phyloP scores from a whole-genome alignment of 2,329 filamentous ascomycete genomes.

The Fusarium verticillioides region DNA sequence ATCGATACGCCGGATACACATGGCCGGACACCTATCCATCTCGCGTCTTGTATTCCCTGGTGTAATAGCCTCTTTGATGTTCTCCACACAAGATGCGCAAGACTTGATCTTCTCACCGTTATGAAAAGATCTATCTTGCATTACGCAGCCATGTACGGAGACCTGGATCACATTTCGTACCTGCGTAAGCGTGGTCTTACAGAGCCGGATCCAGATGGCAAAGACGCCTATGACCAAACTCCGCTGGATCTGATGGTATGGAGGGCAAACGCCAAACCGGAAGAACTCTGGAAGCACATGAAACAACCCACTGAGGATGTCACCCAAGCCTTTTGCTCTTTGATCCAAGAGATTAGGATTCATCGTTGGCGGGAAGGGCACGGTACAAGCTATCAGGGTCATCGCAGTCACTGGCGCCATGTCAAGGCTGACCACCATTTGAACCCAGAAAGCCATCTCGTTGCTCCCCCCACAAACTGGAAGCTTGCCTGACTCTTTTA shows the following conservation, averaged over 20 bases:
- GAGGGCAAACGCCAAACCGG: background rate
- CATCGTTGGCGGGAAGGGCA: background rate
- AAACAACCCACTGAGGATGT: background rate
- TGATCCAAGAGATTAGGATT: background rate
- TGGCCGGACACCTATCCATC: background rate
- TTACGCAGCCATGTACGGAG: background rate
- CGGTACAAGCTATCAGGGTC: background rate
- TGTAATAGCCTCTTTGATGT: background rate
- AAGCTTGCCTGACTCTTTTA: no score
- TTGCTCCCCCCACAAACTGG: background rate
- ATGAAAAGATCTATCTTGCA: rapidly evolving
- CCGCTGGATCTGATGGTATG: background rate
- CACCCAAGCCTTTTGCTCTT: rapidly evolving
- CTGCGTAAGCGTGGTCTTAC: background rate
- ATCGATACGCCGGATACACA: rapidly evolving
- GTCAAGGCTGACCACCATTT: background rate
- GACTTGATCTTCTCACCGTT: background rate
- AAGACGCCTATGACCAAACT: rapidly evolving
- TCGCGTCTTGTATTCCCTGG: background rate
- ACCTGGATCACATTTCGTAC: background rate
- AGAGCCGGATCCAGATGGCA: background rate
- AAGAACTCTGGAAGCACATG: background rate
- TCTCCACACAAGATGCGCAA: background rate
- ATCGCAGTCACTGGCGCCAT: background rate
- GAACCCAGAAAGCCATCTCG: rapidly evolving